phyloP scores from a whole-genome alignment of 208 protist species.

The Acanthamoeba quina region DNA sequence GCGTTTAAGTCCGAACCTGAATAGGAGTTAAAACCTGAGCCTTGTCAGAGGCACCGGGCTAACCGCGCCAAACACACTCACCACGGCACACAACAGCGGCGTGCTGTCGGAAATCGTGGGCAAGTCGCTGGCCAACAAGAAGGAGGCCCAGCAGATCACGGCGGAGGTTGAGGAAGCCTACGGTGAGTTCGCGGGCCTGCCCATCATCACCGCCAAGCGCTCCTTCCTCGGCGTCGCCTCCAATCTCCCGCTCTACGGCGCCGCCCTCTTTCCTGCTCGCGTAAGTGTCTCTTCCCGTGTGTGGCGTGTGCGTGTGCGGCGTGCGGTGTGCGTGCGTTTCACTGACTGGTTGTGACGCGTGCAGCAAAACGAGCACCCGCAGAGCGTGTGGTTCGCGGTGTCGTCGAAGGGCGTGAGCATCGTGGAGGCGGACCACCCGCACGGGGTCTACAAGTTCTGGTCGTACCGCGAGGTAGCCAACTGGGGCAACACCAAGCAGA shows the following conservation, averaged over 20 bases:
- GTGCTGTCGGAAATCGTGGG: slow-evolving; percentile 24
- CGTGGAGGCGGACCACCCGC: slow-evolving; percentile 38
- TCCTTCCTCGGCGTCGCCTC: slow-evolving; percentile 12
- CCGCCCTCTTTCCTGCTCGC: slow-evolving; percentile 1
- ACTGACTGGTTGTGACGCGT: not conserved
- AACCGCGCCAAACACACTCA: no score
- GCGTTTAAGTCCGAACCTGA: not conserved
- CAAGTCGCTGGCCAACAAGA: slow-evolving; percentile 38
- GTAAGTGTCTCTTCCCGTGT: not conserved
- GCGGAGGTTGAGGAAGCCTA: not conserved
- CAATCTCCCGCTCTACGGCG: slow-evolving; percentile 7
- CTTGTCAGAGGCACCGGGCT: not conserved
- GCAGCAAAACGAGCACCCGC: slow-evolving; percentile 38
- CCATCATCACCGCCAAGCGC: slow-evolving; percentile 45
- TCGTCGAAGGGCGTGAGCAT: slow-evolving; percentile 39
- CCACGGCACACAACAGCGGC: not conserved
- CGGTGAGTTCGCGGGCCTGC: slow-evolving; percentile 12
- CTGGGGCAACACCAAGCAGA: slow-evolving; percentile 53
- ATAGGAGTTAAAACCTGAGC: not conserved
- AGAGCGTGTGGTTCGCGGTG: slow-evolving; percentile 31
- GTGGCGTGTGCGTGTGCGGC: not conserved
- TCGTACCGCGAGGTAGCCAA: slow-evolving; percentile 47
- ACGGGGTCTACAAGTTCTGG: slow-evolving; percentile 50
- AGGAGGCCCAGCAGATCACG: slow-evolving; percentile 30
- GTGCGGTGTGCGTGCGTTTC: not conserved